Evolutionary conservation across 1,139 yeast species (phyloP).

Genomic region (Scheffersomyces titani): DNA sequence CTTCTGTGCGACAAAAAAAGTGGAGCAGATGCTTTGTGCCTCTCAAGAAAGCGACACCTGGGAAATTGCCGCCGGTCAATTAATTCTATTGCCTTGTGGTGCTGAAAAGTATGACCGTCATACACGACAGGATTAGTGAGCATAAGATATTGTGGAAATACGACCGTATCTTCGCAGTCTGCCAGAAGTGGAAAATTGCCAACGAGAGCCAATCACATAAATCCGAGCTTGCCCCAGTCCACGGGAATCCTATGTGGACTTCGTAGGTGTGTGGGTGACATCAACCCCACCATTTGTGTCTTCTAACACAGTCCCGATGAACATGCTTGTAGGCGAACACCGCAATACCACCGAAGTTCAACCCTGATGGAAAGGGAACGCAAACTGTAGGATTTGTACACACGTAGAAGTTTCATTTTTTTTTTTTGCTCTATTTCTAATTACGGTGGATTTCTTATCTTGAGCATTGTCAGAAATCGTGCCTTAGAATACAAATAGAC

Average conservation of each 20-base stretch:
- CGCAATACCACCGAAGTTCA: background rate
- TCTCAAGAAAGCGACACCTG: background rate
- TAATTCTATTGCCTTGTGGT: background rate
- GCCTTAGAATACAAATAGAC: background rate
- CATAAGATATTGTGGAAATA: background rate
- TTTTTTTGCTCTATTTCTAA: background rate
- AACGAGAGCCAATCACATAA: background rate
- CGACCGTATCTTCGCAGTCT: background rate
- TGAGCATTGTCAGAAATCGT: background rate
- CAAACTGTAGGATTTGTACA: background rate
- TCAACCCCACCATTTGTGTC: background rate
- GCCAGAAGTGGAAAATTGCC: background rate
- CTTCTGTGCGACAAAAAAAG: background rate
- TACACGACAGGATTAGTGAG: background rate
- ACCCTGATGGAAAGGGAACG: background rate
- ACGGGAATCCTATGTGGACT: background rate
- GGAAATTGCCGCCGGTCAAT: background rate
- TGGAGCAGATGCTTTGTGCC: background rate
- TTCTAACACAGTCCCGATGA: background rate
- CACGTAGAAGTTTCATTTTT: background rate
- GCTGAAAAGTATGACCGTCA: background rate
- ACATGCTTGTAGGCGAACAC: background rate
- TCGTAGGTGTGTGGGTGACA: background rate
- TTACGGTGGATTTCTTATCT: slow-evolving; percentile 1
- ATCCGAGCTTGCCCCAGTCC: background rate